phyloP scores from a whole-genome alignment of 2,329 filamentous ascomycete species.

The Trichoderma harzianum region DNA sequence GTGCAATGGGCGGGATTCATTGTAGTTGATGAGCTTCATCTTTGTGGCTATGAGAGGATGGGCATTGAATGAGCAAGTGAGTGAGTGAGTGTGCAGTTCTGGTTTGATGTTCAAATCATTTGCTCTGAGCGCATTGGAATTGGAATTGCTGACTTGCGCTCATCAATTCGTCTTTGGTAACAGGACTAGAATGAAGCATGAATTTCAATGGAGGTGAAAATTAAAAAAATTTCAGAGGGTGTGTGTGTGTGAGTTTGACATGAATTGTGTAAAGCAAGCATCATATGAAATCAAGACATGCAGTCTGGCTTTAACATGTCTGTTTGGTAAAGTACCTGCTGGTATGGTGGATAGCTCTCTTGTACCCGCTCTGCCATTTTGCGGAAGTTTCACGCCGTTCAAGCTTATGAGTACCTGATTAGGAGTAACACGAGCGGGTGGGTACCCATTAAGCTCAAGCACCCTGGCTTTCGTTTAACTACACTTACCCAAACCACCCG shows the following conservation, averaged over 20 bases:
- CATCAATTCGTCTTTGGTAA: accelerated
- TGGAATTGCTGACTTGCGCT: not conserved
- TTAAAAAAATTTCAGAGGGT: too few species aligned
- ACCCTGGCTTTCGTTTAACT: not conserved
- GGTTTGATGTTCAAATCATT: not conserved
- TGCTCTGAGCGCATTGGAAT: not conserved
- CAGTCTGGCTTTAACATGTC: not conserved
- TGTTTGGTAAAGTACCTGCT: not conserved
- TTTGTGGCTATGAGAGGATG: not conserved
- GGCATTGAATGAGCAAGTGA: not conserved
- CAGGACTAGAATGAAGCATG: not conserved
- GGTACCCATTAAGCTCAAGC: not conserved
- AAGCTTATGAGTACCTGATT: not conserved
- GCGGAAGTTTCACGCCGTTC: not conserved
- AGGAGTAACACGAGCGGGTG: not conserved
- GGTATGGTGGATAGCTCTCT: accelerated
- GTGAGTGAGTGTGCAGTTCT: not conserved
- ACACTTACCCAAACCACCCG: not conserved
- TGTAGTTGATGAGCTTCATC: not conserved
- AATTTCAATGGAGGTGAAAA: not conserved
- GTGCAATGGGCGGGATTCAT: constrained; percentile 22
- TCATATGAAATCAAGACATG: not conserved
- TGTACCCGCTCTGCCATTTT: not conserved
- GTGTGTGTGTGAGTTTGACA: too few species aligned
- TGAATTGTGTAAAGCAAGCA: not conserved